A percentile compares a stretch with the other conserved stretches of the same genome.
phyloP scores from a whole-genome alignment of 768 basidiomycete genomes.

The Sarcomyxa edulis region DNA sequence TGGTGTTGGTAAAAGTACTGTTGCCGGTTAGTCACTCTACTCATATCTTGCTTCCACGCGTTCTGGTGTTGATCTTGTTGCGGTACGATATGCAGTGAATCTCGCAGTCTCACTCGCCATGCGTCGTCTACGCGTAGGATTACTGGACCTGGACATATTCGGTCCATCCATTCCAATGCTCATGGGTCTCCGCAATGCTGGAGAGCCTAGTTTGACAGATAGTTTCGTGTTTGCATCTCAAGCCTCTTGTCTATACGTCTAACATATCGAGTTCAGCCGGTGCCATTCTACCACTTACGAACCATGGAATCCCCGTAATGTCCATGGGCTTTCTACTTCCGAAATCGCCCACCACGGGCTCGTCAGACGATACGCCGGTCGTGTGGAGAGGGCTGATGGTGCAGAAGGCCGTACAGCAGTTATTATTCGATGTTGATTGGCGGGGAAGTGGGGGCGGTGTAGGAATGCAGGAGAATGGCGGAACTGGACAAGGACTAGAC shows the following conservation, averaged over 20 bases:
- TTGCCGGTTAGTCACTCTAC: conserved; percentile 58
- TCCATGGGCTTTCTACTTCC: conserved; percentile 95
- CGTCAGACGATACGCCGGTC: conserved; percentile 68
- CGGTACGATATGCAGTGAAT: conserved; percentile 64
- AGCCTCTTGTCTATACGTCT: conserved; percentile 1
- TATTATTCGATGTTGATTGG: conserved; percentile 97
- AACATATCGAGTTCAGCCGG: conserved; percentile 43
- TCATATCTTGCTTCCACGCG: background rate
- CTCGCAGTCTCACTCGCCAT: conserved; percentile 71
- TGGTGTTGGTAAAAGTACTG: conserved; percentile 92
- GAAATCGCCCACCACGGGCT: conserved; percentile 26
- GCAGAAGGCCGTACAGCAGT: conserved; percentile 94
- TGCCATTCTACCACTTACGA: conserved; percentile 74
- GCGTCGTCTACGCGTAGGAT: conserved; percentile 62
- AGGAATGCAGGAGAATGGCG: background rate
- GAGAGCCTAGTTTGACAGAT: conserved; percentile 75
- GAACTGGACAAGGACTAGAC: conserved; percentile 70
- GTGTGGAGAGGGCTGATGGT: conserved; percentile 99
- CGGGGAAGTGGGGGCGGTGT: conserved; percentile 28
- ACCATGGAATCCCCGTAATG: conserved; percentile 92
- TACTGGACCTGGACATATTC: conserved; percentile 94
- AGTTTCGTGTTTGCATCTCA: conserved; percentile 35
- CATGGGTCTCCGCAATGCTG: conserved; percentile 77
- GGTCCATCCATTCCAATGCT: conserved; percentile 92
- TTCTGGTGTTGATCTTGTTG: too few species aligned